Percentiles rank a stretch among this genome's conserved stretches.
These are phyloP conservation scores for Coniochaeta sp. DNA, from an alignment of 2,329 filamentous ascomycete genomes.

Conservation along the genomic window DNA sequence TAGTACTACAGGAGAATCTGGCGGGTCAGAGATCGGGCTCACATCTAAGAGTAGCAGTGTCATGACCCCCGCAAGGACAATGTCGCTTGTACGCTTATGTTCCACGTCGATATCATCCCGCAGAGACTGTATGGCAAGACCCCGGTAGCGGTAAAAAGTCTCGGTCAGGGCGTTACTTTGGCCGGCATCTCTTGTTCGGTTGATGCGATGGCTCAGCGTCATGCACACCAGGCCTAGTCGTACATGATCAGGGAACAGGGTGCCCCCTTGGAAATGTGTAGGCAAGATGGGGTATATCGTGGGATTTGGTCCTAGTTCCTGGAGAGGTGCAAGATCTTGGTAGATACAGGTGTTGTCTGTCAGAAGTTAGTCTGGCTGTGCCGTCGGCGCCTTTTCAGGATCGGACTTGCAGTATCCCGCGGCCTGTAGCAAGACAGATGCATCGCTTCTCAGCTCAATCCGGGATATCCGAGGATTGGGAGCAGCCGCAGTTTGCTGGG, in stretches of 20 bases:
- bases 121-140: conserved; percentile 21
- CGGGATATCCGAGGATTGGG: neutral
- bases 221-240: neutral
- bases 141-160: conserved; percentile 22
- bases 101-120: conserved; percentile 16
- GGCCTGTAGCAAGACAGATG: neutral
- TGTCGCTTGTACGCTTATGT: conserved; percentile 14
- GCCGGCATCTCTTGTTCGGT: conserved; percentile 12
- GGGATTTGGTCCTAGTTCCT: neutral
- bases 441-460: neutral
- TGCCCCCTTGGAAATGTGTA: neutral
- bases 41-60: conserved; percentile 24
- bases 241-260: conserved; percentile 2
- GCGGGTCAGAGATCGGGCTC: conserved; percentile 7
- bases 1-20: neutral
- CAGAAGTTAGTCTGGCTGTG: neutral
- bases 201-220: conserved; percentile 23
- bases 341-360: conserved; percentile 4
- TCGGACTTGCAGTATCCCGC: conserved; percentile 3
- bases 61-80: conserved; percentile 22
- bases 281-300: conserved; percentile 2
- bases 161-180: conserved; percentile 12
- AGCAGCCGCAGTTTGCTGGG: neutral
- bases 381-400: no score
- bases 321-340: conserved; percentile 3